Evolutionary conservation across 1,139 yeast species (phyloP), one percentile per base, ranked within the genome.

Genomic region (Spathaspora jeffriesii): DNA sequence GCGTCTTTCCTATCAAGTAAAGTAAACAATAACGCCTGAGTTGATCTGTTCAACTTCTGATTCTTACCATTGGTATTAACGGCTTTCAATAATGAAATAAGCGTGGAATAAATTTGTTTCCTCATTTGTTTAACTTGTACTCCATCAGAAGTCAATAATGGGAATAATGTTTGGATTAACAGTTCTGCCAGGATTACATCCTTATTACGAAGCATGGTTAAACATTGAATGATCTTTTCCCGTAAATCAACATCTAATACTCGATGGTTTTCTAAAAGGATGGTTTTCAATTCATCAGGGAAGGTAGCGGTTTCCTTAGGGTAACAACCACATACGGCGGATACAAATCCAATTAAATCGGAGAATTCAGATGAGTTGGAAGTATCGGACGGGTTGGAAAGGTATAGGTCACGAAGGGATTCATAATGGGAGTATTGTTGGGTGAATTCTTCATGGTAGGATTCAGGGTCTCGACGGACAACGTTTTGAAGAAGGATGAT

Each of bases 341-440:
- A 80, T 43, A 95, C 86, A 62, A 93, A 92, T 0, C 97, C 96
- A 44, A 93, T 83, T 50, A 92, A 73, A 55, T 91, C 98, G 15
- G 81, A 81, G 64, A 93, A 89, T 57, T 90, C 95, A 13, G 76
- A 76, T 11, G 78, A 78, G 53, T 84, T 82, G 43, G 85, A 84
- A 43, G 83, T 82, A 2, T 81, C 76, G 2, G 78, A 64, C 5
- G 88, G 87, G 64, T 85, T 84, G 56, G 80, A 71, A 65, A 89
- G 71, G 60, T 89, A 90, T 51, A 95, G 86, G 62, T 92, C 97
- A 63, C 96, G 74, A 48, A 91, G 71, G 1, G 98, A 88, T 63
- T 88, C 91, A 66, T 93, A 93, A 65, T 95, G 99, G 47, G 93
- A 81, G 64, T 85, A 90, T 64, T 95, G 99, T 59, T 91, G 95